Base-by-base conservation (phyloP, 768 basidiomycete species). In the Suillus subluteus region DNA sequence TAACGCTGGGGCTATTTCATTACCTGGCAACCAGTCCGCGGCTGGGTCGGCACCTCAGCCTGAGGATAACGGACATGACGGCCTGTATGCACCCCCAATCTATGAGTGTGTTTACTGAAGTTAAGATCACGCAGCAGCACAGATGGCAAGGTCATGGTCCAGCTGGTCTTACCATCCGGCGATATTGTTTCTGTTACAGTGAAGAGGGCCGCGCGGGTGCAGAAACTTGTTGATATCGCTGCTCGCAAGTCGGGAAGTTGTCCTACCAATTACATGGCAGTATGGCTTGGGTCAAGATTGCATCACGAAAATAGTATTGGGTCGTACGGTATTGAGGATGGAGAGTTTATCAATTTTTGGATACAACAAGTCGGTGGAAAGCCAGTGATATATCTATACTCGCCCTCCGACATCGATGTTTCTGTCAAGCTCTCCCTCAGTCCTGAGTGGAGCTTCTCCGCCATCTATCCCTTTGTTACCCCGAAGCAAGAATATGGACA, bases 341-440 rank as follows among this genome's bases (percentile, higher is more conserved):
- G 41, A 11, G 63, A 41, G 7, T 12, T 5, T 4, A 23, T 40
- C 23, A 1, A 6, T 26, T 2, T 44, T 40, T 1, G 4, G 50
- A 2, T 9, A 7, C n/a, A 13, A 12, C 35, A 37, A 35, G 9
- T 35, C 6, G 30, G 46, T 23, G 35, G 63, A 38, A 64, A 64
- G 46, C 63, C 63, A 18, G 52, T 63, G 11, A 55, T 63, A 16
- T 63, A 63, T 48, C n/a, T 63, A 37, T 50, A 58, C 37, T 63
- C 62, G 9, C 62, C 48, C 11, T 23, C 62, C n/a, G 37, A 63
- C 21, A 7, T 63, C 9, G 62, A 63, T 4, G 37, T 35, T 4
- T 30, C 30, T 1, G 62, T 63, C 30, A 26, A 30, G 18, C 26
- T 63, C 3, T 55, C 62, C 18, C 62, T 63, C 48, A 40, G 16